Evolutionary conservation across 495 filamentous ascomycete genomes (phyloP), one percentile per base, ranked within the genome.

Genomic region (Penicillium manginii): DNA sequence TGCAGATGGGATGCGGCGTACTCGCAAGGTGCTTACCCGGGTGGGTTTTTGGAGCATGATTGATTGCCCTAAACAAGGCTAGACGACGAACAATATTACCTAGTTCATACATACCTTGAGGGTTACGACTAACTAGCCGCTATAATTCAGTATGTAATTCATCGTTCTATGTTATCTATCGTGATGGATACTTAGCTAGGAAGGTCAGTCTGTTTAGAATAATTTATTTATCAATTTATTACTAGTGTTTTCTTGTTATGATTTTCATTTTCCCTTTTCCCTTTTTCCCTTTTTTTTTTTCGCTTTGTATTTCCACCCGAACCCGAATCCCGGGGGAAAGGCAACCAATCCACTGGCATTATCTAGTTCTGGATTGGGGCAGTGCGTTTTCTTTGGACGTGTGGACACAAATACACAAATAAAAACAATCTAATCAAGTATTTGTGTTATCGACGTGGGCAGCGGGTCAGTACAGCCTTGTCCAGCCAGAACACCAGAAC

Each of bases 11-110:
- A 49, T 56, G 48, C 55, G 56, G 61, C 59, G 51, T 50, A 54
- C 37, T 55, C 40, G 46, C 61, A 63, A 59, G 40, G 61, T 63
- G 61, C 61, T 63, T 55, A 59, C 61, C 52, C 37, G 45, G 40
- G 45, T 11, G 45, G 45, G 15, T 18, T 43, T 43, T 43, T 17
- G 40, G 40, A n/a, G 17, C n/a, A 43, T 43, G 40, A 43, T 18
- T 43, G n/a, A 43, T 43, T 43, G 17, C 8, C 8, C 17, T 17
- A n/a, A 43, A 43, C 40, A 43, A 43, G 40, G 40, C 40, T 43
- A 43, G 40, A 18, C 2, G 1, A 17, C 18, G 17, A 17, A 43
- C 40, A 43, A 17, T 43, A 17, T 19, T 17, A n/a, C 40, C 40
- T 43, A 14, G 35, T 14, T 37, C n/a, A 43, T 29, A 7, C 3